Evolutionary conservation across 176 grass and related monocot genomes (phyloP).

Genomic region (Eleusine indica): DNA sequence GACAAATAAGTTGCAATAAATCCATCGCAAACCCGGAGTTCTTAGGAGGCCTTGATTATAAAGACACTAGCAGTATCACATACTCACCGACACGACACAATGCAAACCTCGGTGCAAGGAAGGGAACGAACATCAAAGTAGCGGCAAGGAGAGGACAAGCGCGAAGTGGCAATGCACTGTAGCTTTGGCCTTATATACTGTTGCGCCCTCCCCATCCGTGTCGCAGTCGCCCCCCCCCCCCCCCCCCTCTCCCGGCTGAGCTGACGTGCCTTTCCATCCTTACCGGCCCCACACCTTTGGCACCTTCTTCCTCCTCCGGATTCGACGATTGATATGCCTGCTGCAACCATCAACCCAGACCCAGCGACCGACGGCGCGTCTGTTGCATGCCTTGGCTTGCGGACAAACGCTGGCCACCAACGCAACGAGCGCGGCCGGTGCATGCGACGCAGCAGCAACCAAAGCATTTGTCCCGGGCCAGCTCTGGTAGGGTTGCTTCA

Average conservation of each 20-base stretch:
- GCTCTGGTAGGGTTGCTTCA: background rate
- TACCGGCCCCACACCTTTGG: background rate
- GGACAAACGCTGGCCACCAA: slow-evolving; percentile 36
- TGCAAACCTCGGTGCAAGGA: too few species aligned
- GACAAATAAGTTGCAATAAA: too few species aligned
- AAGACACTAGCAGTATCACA: too few species aligned
- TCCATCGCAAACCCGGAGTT: too few species aligned
- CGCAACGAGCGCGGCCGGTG: background rate
- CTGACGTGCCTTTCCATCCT: background rate
- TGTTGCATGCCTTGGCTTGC: slow-evolving; percentile 31
- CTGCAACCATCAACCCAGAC: background rate
- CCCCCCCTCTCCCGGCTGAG: background rate
- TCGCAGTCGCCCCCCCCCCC: background rate
- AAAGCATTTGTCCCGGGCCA: background rate
- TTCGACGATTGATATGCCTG: too few species aligned
- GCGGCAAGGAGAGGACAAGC: background rate
- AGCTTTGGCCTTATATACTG: slow-evolving; percentile 21
- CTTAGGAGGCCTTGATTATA: too few species aligned
- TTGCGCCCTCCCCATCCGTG: slow-evolving; percentile 21
- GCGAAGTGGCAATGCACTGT: slow-evolving; percentile 16
- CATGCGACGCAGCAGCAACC: background rate
- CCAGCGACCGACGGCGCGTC: background rate
- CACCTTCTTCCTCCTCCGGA: background rate
- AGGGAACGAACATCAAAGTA: too few species aligned
- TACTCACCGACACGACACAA: background rate